Evolutionary conservation across 2,329 filamentous ascomycete genomes (phyloP), one percentile per base, ranked within the genome.

Genomic region (Aspergillus ibericus): DNA sequence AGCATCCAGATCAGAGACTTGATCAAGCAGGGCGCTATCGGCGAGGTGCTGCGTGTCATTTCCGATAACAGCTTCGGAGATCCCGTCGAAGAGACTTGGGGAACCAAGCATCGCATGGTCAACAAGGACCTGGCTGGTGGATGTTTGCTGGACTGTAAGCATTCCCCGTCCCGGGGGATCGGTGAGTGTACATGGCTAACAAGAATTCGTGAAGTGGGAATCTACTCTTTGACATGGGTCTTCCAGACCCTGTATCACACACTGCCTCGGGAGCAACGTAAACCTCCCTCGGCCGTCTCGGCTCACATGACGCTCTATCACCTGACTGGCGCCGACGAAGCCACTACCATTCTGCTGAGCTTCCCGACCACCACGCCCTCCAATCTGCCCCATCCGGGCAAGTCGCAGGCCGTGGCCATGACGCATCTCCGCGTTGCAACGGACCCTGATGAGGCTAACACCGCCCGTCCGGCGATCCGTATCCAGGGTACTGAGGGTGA

Each of bases 161-260:
- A 34, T 52, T 48, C 16, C 12, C 16, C 50, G 53, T 10, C 20
- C 12, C 16, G 52, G 9, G 5, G 36, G 10, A 20, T 7, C 40
- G 46, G 25, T 38, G 18, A 9, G 10, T 8, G 22, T 4, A 25
- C 18, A 5, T 25, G 48, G 10, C 34, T 51, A 53, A 38, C 20
- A 5, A 44, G n/a, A 56, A 18, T 35, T 3, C 18, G n/a, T 46
- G 15, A 47, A 78, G 76, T 96, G 58, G 92, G 92, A 61, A 89
- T 96, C 75, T 96, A 96, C 79, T 86, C 90, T 48, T 78, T 96
- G 61, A 96, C 91, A 32, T 96, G 92, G 92, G 84, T 95, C 51
- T 96, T 93, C 82, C 91, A 96, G 77, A 89, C 88, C 46, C 83
- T 96, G 27, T 96, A 96, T 77, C 90, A 92, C 74, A 85, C 89